Evolutionary conservation across 306 rosid genomes (phyloP), one percentile per base, ranked within the genome.

Genomic region (Dalbergia cochinchinensis): DNA sequence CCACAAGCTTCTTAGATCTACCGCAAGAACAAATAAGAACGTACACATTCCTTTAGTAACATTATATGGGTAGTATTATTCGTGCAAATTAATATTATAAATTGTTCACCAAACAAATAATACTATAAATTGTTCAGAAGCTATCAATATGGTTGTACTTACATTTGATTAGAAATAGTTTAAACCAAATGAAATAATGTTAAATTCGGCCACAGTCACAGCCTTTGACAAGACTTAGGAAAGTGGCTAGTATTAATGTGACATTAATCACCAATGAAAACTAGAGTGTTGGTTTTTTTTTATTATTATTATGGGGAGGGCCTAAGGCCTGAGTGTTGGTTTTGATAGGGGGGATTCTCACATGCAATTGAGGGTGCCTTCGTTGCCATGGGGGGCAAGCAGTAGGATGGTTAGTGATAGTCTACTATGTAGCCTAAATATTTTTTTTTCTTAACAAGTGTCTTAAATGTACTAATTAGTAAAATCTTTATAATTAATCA

Each of bases 161-260:
- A 14, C 16, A 61, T 6, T 75, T 62, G 5, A 76, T 76, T 12
- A 31, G 34, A 33, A 18, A 33, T 35, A 76, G 63, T 20, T 41
- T 33, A 48, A 10, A 53, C 50, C 63, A 47, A 63, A 63, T 76
- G 39, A 4, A 63, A 63, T 13, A 6, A 61, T 61, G 63, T 39
- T 11, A 45, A 45, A 61, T 61, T 10, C 61, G 15, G 58, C 60
- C 78, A 31, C 69, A 4, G 11, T 14, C 39, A 5, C 41, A 18
- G 4, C 44, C 57, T 44, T 44, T 45, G 16, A 16, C 26, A 39
- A 19, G 44, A 42, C 8, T 5, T 60, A 10, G 19, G 20, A 35
- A 34, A 4, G 42, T 13, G 26, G 57, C 0, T 2, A 8, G 4
- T 45, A 45, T 45, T 45, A 12, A 11, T 45, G 12, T 11, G 4